A percentile compares a stretch with the other conserved stretches of the same genome.
Conservation (phyloP, 345 rosid species). For the Populus deltoides region DNA sequence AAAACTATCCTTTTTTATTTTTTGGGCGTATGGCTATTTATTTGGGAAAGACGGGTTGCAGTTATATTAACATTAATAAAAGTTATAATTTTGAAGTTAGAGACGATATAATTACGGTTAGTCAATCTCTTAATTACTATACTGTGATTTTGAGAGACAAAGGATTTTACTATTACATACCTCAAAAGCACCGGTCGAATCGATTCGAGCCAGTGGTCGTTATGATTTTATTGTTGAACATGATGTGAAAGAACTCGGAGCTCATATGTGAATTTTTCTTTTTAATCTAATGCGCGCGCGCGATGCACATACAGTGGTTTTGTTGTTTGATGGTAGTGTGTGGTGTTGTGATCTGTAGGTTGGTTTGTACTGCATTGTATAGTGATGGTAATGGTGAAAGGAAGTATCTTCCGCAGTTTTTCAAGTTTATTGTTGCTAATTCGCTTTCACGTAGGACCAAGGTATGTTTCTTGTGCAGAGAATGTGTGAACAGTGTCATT, state of each 20-base stretch:
- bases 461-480: conserved; percentile 34
- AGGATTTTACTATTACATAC: conserved; percentile 84
- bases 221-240: conserved; percentile 93
- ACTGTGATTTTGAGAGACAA: conserved; percentile 51
- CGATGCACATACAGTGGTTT: neutral
- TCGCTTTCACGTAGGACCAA: conserved; percentile 92
- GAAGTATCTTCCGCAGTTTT: conserved; percentile 94
- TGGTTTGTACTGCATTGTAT: conserved; percentile 92
- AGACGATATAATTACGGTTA: conserved; percentile 74
- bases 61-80: conserved; percentile 89
- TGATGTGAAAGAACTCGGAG: conserved; percentile 97
- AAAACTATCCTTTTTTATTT: neutral
- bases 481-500: neutral
- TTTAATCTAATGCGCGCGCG: neutral
- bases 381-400: conserved; percentile 82
- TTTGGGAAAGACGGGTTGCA: conserved; percentile 90
- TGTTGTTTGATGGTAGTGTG: neutral
- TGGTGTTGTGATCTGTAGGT: conserved; percentile 38
- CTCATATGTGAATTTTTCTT: conserved; percentile 65
- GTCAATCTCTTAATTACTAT: neutral
- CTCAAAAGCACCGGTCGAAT: conserved; percentile 81
- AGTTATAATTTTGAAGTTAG: conserved; percentile 83
- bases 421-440: conserved; percentile 85
- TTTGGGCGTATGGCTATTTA: conserved; percentile 64
- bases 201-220: conserved; percentile 79